Base-by-base conservation (phyloP, 345 rosid species). In the Boechera stricta region DNA sequence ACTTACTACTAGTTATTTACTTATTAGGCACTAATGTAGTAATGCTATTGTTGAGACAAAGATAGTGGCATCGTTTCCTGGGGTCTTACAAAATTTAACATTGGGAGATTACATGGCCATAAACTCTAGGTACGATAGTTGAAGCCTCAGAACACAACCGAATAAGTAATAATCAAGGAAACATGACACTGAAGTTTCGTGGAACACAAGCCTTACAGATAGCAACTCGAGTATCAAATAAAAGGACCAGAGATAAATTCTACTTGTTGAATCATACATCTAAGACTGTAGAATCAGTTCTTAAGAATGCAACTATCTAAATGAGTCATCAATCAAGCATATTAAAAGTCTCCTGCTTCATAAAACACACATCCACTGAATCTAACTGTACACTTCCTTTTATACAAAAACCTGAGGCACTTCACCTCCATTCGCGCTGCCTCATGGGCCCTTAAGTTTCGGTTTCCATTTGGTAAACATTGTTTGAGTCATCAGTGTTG, bases 221-320 rank as follows among this genome's bases (percentile, higher is more conserved):
- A 33, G 32, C 10, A 64, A 31, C 55, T 45, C 36, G 48, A 45
- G n/a, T 64, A 45, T 64, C 55, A 63, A 44, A 28, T 18, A 21
- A 51, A 18, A 51, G 55, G 53, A 28, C 32, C 11, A 65, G 6
- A 56, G 32, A 56, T 3, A 69, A 16, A 58, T 21, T 58, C 56
- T 71, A 60, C 39, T 26, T 15, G 76, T 61, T 21, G 74, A 58
- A 71, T 71, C 66, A 58, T 32, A 32, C 18, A 58, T 26, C 76
- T 72, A 64, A 73, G 71, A 73, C 71, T 54, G 70, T 16, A 29
- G 32, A 54, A 53, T 54, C 64, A 74, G 77, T 54, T 74, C 77
- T 74, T 64, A 74, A 54, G 71, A 70, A 62, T 60, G 63, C 44
- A 48, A 48, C 33, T 29, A n/a, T 47, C 51, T 35, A 64, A 31